Percentiles rank a stretch among this genome's conserved stretches.
Evolutionary conservation across 2,329 filamentous ascomycete genomes (phyloP).

Genomic region (Verruconis gallopava): DNA sequence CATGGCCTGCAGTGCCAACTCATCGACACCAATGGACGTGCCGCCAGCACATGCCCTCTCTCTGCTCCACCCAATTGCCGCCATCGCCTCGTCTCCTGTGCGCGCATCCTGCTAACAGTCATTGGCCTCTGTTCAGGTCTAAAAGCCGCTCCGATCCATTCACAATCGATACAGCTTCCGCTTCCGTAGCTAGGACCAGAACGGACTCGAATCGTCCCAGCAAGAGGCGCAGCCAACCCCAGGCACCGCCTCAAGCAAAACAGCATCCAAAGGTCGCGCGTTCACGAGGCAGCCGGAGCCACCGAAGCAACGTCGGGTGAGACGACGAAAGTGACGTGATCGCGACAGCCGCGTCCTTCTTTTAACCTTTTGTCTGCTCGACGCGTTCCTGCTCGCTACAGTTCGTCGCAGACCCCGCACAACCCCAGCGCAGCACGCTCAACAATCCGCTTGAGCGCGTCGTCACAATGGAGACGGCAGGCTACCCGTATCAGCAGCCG

Average conservation of each 20-base stretch:
- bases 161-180: slow-evolving; percentile 5
- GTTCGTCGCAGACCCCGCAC: not conserved
- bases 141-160: slow-evolving; percentile 9
- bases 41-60: slow-evolving; percentile 24
- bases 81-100: slow-evolving; percentile 14
- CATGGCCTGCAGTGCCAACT: slow-evolving; percentile 29
- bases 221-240: slow-evolving; percentile 7
- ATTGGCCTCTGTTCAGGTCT: slow-evolving; percentile 14
- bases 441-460: no score
- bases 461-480: slow-evolving; percentile 34
- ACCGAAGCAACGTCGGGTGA: not conserved
- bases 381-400: slow-evolving; percentile 4
- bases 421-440: not conserved
- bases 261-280: not conserved
- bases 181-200: slow-evolving; percentile 8
- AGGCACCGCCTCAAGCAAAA: slow-evolving; percentile 8
- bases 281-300: slow-evolving; percentile 3
- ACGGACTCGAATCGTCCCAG: not conserved
- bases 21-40: slow-evolving; percentile 29
- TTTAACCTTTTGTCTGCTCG: no score
- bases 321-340: no score
- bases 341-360: no score
- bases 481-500: slow-evolving; percentile 30
- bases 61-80: slow-evolving; percentile 24
- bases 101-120: slow-evolving; percentile 20